Evolutionary conservation across 202 grass and related monocot genomes (phyloP), one percentile per base, ranked within the genome.

Genomic region (Miscanthus sacchariflorus): DNA sequence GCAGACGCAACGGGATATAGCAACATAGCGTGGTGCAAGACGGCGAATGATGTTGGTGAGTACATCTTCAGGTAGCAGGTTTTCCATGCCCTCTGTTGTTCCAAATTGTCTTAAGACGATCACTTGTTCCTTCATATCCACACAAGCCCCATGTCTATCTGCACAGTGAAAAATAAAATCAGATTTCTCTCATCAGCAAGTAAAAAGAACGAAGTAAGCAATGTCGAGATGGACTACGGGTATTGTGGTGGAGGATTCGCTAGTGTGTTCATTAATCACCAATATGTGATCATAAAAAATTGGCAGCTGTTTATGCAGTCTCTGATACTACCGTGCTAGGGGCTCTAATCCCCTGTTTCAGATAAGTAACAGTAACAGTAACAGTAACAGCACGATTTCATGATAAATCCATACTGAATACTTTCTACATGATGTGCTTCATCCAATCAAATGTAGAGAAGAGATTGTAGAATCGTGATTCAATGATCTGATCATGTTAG

Each of bases 21-120:
- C 61, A 25, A 80, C 40, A 40, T 46, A 30, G 78, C 40, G 61
- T 80, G 78, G 78, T 25, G 78, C 78, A 30, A 80, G 61, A 45
- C 14, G 9, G 23, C 5, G 6, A 1, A 81, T 15, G 59, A 66
- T 81, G 40, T 68, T 67, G 24, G 42, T 12, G 56, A 68, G 63
- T 18, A 81, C 63, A 35, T 81, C 63, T 68, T 81, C 78, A 68
- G 78, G 63, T 30, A 81, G 78, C 23, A 30, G 40, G 25, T 49
- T 33, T 2, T 3, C 42, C 63, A 81, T 68, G 63, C 3, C 58
- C 48, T 77, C 48, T 50, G 13, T 15, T 1, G 15, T 52, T 52
- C 49, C 14, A 52, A 52, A 52, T 52, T 52, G 15, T 17, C 12
- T 18, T 52, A 52, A 52, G 49, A 52, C 18, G 49, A 4, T 0